Percentiles rank a stretch among this genome's conserved stretches.
Evolutionary conservation across 306 rosid genomes (phyloP).

Genomic region (Rosa multiflora): DNA sequence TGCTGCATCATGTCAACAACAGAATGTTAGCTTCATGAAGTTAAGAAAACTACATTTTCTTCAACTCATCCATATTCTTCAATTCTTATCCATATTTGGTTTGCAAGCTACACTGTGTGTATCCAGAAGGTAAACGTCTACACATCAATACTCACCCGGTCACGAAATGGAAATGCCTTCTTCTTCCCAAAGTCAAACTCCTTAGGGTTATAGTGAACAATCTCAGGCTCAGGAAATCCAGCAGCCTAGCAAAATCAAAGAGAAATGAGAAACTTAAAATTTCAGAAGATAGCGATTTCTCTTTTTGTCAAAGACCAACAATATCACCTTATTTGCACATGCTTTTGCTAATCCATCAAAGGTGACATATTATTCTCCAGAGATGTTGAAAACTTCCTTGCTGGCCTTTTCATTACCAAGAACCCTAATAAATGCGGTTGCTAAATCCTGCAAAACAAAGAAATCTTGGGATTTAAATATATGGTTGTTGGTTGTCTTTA

Average conservation of each 20-base stretch:
- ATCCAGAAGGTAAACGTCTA: neutral
- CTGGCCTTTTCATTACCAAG: constrained; percentile 89
- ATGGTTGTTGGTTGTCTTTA: too few species aligned
- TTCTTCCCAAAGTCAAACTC: constrained; percentile 90
- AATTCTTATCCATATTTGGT: neutral
- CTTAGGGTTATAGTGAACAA: constrained; percentile 88
- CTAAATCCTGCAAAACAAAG: constrained; percentile 71
- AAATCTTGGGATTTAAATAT: too few species aligned
- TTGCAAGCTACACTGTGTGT: neutral
- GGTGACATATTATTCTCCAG: constrained; percentile 89
- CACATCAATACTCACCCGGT: constrained; percentile 53
- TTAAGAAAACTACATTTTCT: neutral
- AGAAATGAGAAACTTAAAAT: neutral
- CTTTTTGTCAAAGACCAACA: neutral
- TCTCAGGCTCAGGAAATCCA: constrained; percentile 95
- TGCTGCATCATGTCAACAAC: constrained; percentile 50
- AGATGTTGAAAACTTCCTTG: constrained; percentile 87
- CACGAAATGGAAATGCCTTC: constrained; percentile 95
- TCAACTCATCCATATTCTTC: neutral
- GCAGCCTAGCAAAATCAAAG: constrained; percentile 58
- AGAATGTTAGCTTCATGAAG: neutral
- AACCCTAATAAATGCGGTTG: constrained; percentile 70
- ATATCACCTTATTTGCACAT: constrained; percentile 85
- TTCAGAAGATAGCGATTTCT: constrained; percentile 6
- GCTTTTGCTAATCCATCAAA: constrained; percentile 96